Conservation (phyloP, 768 basidiomycete species). For the Jaapia argillacea region DNA sequence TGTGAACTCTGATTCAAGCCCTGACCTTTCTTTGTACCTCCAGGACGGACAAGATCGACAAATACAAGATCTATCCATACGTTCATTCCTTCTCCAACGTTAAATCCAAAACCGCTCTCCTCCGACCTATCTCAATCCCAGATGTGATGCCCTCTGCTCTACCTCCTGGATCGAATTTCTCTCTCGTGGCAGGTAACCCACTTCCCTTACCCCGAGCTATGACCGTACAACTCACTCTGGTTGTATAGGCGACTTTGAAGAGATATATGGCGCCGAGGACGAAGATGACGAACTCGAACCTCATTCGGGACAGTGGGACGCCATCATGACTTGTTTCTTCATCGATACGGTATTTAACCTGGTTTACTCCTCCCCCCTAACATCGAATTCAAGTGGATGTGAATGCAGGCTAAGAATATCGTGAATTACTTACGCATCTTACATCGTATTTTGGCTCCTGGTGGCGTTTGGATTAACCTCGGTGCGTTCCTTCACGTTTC, state of each 20-base stretch:
- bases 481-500: constrained; percentile 27
- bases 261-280: constrained; percentile 61
- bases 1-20: neutral
- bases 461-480: constrained; percentile 89
- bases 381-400: neutral
- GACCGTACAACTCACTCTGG: neutral
- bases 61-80: constrained; percentile 80
- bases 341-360: constrained; percentile 86
- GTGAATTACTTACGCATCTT: constrained; percentile 86
- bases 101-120: constrained; percentile 43
- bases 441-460: constrained; percentile 70
- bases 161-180: constrained; percentile 57
- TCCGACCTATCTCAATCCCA: constrained; percentile 64
- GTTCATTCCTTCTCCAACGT: constrained; percentile 90
- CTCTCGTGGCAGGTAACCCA: constrained; percentile 70
- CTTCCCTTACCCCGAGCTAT: neutral
- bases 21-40: neutral
- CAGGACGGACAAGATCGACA: constrained; percentile 55
- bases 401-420: constrained; percentile 77
- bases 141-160: constrained; percentile 76
- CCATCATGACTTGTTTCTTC: constrained; percentile 92
- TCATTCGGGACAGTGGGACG: constrained; percentile 77
- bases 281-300: constrained; percentile 44
- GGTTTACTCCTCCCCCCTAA: neutral
- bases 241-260: constrained; percentile 85